These are phyloP conservation scores for Solanum peruvianum DNA, from an alignment of 257 asterid genomes.

Conservation along the genomic window DNA sequence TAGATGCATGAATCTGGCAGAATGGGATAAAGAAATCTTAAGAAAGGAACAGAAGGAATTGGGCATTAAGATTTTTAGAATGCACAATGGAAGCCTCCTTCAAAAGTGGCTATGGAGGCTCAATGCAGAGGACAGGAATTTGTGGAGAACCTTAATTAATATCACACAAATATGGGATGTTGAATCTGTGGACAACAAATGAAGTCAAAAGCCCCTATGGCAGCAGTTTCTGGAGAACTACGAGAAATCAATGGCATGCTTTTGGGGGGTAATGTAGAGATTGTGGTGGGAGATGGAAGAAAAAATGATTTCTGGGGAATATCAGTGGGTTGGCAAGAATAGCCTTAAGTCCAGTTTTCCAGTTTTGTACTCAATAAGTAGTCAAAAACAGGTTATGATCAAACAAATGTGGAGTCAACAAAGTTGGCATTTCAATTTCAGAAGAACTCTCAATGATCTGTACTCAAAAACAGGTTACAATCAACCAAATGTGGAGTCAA, in stretches of 20 bases:
- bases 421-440: background rate
- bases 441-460: background rate
- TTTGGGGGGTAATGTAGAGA: background rate
- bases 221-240: background rate
- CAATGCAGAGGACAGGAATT: background rate
- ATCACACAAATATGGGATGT: background rate
- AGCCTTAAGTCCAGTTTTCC: background rate
- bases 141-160: background rate
- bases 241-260: background rate
- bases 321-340: background rate
- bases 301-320: background rate
- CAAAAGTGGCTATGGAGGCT: background rate
- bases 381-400: background rate
- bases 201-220: background rate
- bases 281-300: background rate
- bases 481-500: background rate
- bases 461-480: background rate
- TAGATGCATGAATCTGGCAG: background rate
- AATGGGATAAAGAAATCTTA: background rate
- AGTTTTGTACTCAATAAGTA: background rate
- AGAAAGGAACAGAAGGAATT: background rate
- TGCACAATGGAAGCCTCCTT: background rate
- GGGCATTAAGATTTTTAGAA: background rate
- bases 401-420: background rate
- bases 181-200: background rate